Evolutionary conservation across 2,329 filamentous ascomycete species (phyloP).

Genomic region (Pseudogymnoascus sp.): DNA sequence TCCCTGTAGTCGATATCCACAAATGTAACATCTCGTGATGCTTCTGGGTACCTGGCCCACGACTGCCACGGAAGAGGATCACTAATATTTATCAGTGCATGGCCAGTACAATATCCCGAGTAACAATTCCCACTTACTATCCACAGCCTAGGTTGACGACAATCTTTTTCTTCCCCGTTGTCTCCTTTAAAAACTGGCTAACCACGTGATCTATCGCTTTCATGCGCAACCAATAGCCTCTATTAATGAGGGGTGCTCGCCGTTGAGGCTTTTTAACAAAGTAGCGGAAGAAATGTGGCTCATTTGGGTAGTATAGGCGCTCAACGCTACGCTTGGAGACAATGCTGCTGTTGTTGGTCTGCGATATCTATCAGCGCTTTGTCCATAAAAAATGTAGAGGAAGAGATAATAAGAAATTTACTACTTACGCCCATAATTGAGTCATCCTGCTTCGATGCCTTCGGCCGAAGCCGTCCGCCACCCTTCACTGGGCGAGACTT

Average conservation of each 20-base stretch:
- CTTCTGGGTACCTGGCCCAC: constrained; percentile 55
- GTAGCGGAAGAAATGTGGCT: constrained; percentile 78
- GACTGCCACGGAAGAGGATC: constrained; percentile 84
- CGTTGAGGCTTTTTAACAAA: constrained; percentile 81
- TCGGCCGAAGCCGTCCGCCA: constrained; percentile 16
- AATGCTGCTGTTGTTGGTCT: constrained; percentile 89
- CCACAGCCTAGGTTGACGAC: constrained; percentile 84
- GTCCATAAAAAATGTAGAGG: neutral
- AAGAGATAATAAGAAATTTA: neutral
- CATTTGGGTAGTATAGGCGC: constrained; percentile 67
- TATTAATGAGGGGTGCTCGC: constrained; percentile 80
- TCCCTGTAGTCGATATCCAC: constrained; percentile 82
- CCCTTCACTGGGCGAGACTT: neutral
- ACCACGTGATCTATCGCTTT: constrained; percentile 72
- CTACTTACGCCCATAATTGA: constrained; percentile 48
- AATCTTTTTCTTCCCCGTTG: constrained; percentile 54
- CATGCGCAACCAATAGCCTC: constrained; percentile 82
- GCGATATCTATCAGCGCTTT: constrained; percentile 10
- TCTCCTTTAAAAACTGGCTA: constrained; percentile 59
- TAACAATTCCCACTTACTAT: constrained; percentile 55
- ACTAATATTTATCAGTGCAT: constrained; percentile 37
- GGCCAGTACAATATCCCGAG: neutral
- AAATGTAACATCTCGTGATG: constrained; percentile 56
- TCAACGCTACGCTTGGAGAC: constrained; percentile 92
- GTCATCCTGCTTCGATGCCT: constrained; percentile 38